Base-by-base conservation (phyloP, 768 basidiomycete genomes). In the Macrolepiota albuminosa region DNA sequence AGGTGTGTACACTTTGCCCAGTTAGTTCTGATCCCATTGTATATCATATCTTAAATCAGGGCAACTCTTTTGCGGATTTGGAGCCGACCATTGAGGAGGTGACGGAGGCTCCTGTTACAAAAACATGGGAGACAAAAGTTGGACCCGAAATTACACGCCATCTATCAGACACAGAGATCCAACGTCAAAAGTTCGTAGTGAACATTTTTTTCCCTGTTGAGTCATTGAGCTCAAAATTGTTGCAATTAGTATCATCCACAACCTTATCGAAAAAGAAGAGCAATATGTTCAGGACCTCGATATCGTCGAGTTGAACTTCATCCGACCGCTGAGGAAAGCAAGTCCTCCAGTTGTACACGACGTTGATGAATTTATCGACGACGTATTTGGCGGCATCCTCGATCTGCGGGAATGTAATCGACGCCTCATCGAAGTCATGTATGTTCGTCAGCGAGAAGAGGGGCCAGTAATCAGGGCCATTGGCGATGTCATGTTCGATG, bases 221-320 rank as follows among this genome's bases (percentile, higher is more conserved):
- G 51, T 24, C 13, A 24, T 24, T 52, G 53, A 42, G 6, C 24
- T 51, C 31, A 21, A 31, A 54, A 47, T 48, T 52, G 8, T 37
- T 31, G 26, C 24, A 31, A 24, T 36, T 59, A 84, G 83, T 73
- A 93, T 80, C 71, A 95, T 99, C 58, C 87, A 90, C 69, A 93
- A 93, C 68, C 82, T 95, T 40, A 91, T 98, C 64, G 81, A 81
- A 63, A 88, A 92, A 66, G 96, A 98, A 70, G 87, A 93, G 63
- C 89, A 93, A 67, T 97, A 95, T 69, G 75, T 93, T 46, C 85
- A 87, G 57, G 96, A 99, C 68, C 80, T 99, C 8, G 88, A 93
- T 60, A 79, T 86, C 2, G 83, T 97, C 47, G 92, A 96, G 68
- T 77, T 81, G 16, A 86, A 89, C 45, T 78, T 80, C 56, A 76